A percentile compares a stretch with the other conserved stretches of the same genome.
These are phyloP conservation scores for Botrytis sinoallii DNA, from an alignment of 2,329 filamentous ascomycete genomes.

Conservation along the genomic window DNA sequence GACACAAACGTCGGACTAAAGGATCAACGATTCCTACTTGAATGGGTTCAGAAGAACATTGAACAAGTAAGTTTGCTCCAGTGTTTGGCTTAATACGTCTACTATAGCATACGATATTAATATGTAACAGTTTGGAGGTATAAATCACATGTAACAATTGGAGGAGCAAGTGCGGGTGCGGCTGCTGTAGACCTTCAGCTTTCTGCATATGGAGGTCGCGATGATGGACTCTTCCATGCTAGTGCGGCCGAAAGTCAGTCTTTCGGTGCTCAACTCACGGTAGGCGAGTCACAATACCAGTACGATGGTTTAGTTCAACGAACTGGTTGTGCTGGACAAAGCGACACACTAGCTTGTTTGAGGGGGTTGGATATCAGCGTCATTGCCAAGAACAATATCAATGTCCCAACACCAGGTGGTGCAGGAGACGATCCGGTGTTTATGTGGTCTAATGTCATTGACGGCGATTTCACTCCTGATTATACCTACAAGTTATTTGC, in stretches of 20 bases:
- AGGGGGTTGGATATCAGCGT: conserved; percentile 43
- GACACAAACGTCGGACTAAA: conserved; percentile 66
- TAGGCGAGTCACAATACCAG: conserved; percentile 49
- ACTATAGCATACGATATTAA: conserved; percentile 10
- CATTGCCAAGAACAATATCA: conserved; percentile 44
- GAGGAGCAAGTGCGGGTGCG: conserved; percentile 66
- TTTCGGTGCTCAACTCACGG: conserved; percentile 48
- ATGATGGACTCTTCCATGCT: conserved; percentile 50
- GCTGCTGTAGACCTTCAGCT: conserved; percentile 64
- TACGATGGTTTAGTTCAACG: conserved; percentile 48
- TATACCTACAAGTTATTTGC: conserved; percentile 49
- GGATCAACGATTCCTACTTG: conserved; percentile 65
- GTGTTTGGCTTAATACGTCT: neutral
- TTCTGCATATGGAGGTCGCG: conserved; percentile 50
- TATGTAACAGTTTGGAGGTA: conserved; percentile 61
- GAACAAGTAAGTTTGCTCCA: conserved; percentile 37
- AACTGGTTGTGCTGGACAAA: conserved; percentile 41
- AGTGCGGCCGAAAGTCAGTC: conserved; percentile 51
- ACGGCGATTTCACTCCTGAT: conserved; percentile 51
- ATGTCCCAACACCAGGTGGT: conserved; percentile 40
- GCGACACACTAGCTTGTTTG: conserved; percentile 46
- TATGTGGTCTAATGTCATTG: conserved; percentile 54
- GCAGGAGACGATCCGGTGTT: conserved; percentile 43
- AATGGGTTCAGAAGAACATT: conserved; percentile 69
- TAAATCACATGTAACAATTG: conserved; percentile 63